phyloP scores from a whole-genome alignment of 2,329 filamentous ascomycete genomes.

The Penicillium sp. region DNA sequence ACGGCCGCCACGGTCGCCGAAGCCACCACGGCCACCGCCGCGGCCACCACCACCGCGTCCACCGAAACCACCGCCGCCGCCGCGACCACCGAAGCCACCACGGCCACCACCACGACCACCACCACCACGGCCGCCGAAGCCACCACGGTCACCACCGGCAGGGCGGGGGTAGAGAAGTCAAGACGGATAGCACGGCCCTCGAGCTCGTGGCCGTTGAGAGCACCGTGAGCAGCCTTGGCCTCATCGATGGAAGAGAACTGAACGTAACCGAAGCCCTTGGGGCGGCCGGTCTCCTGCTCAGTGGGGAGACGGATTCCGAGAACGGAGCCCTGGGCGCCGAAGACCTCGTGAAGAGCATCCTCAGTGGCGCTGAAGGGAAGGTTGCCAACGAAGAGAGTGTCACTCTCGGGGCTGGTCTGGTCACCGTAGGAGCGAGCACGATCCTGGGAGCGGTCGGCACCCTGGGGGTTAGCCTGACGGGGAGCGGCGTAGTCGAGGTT shows the following conservation, averaged over 20 bases:
- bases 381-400: constrained; percentile 91
- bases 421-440: constrained; percentile 67
- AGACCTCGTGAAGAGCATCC: constrained; percentile 71
- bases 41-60: constrained; percentile 39
- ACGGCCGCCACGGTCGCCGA: constrained; percentile 51
- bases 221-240: constrained; percentile 70
- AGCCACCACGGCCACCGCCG: constrained; percentile 50
- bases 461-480: constrained; percentile 52
- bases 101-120: constrained; percentile 53
- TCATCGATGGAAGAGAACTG: constrained; percentile 80
- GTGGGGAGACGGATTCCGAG: constrained; percentile 84
- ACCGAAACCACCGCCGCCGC: constrained; percentile 46
- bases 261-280: constrained; percentile 93
- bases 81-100: constrained; percentile 45
- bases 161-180: constrained; percentile 73
- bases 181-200: constrained; percentile 74
- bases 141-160: constrained; percentile 53
- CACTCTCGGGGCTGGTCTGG: constrained; percentile 72
- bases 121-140: constrained; percentile 51
- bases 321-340: constrained; percentile 68
- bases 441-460: constrained; percentile 58
- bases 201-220: constrained; percentile 70
- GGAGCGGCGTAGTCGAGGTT: constrained; percentile 77
- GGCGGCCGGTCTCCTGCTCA: constrained; percentile 76
- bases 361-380: constrained; percentile 80